Evolutionary conservation across 2,329 filamentous ascomycete genomes (phyloP).

Genomic region (Aspergillus uvarum): DNA sequence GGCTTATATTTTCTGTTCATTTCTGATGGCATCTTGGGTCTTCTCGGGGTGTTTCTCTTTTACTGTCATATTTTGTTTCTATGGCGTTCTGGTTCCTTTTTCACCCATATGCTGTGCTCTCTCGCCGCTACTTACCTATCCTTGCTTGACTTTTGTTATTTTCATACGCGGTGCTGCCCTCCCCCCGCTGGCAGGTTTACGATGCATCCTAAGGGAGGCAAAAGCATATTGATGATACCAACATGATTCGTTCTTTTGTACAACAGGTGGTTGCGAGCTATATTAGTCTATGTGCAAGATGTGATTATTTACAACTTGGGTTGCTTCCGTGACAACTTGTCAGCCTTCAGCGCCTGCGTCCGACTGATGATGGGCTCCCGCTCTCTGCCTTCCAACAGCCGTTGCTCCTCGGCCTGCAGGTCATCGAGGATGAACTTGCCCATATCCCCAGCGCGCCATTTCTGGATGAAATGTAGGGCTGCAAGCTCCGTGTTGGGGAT

Average conservation of each 20-base stretch:
- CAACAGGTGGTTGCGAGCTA: constrained; percentile 15
- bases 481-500: constrained; percentile 68
- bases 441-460: constrained; percentile 75
- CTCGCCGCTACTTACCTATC: neutral
- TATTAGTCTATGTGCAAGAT: constrained; percentile 10
- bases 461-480: constrained; percentile 76
- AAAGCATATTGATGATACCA: constrained; percentile 21
- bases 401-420: constrained; percentile 61
- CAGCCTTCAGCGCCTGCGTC: constrained; percentile 44
- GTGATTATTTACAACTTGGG: constrained; percentile 23
- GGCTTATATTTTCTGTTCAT: constrained; percentile 6
- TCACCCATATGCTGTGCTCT: neutral
- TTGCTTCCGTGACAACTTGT: constrained; percentile 34
- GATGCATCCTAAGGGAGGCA: constrained; percentile 15
- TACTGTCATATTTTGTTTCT: constrained; percentile 1
- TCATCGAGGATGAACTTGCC: constrained; percentile 80
- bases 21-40: neutral
- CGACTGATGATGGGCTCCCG: constrained; percentile 41
- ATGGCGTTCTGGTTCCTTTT: constrained; percentile 26
- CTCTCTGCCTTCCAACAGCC: constrained; percentile 38
- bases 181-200: constrained; percentile 13
- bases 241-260: constrained; percentile 24
- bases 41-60: neutral
- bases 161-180: constrained; percentile 6
- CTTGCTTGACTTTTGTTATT: constrained; percentile 9